phyloP scores from a whole-genome alignment of 331 rosid genomes.

The Quercus lobata region DNA sequence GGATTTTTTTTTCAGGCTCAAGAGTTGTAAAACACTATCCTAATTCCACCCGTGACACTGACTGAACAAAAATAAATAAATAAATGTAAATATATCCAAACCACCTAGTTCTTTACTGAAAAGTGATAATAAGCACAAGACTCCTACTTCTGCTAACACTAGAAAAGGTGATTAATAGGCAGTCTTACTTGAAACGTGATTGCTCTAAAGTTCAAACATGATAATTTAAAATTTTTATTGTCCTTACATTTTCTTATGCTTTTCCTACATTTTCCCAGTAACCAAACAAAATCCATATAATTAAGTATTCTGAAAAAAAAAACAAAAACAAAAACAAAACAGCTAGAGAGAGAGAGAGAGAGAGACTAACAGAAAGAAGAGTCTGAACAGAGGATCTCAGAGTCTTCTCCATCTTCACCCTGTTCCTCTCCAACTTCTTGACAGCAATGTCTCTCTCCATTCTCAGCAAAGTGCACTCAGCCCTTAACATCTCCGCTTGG shows the following conservation, averaged over 20 bases:
- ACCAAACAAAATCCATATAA: neutral
- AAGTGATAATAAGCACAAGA: no score
- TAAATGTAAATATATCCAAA: neutral
- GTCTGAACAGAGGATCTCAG: constrained; percentile 64
- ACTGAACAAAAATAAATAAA: neutral
- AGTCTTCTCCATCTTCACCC: constrained; percentile 50
- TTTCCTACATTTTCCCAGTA: neutral
- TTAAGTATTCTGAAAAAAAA: neutral
- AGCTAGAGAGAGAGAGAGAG: neutral
- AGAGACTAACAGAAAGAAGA: constrained; percentile 67
- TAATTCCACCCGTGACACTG: neutral
- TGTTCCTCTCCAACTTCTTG: constrained; percentile 56
- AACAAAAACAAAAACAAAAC: no score
- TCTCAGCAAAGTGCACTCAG: constrained; percentile 84
- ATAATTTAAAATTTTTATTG: neutral
- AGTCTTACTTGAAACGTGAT: no score
- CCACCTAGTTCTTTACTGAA: no score
- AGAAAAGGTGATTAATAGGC: neutral
- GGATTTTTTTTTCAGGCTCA: neutral
- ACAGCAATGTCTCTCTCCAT: constrained; percentile 84
- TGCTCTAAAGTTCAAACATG: no score
- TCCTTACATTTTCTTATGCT: neutral
- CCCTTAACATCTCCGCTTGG: constrained; percentile 91
- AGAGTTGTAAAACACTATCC: neutral
- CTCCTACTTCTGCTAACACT: no score